Evolutionary conservation across 169 alveolate genomes (phyloP).

Genomic region (Ichthyophthirius multifiliis): DNA sequence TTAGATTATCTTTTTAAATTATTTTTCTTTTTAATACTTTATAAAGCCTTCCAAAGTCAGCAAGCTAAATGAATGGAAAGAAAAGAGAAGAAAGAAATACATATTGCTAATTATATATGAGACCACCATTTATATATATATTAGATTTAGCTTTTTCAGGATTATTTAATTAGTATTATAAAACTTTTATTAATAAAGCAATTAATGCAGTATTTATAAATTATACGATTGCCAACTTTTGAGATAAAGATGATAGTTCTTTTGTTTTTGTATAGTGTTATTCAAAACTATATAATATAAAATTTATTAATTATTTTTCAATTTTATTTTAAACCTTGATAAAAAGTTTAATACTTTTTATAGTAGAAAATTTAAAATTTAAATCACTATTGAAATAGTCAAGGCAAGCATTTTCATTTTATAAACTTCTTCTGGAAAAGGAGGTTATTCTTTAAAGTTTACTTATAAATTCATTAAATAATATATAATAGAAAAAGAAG

Average conservation of each 20-base stretch:
- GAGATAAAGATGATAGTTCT: not conserved
- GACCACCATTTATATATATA: not conserved
- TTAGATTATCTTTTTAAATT: not conserved
- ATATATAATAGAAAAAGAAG: not conserved
- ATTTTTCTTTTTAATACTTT: not conserved
- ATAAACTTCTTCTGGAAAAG: not conserved
- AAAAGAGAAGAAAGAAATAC: not conserved
- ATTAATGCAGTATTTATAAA: not conserved
- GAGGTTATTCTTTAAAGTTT: not conserved
- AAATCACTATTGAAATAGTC: not conserved
- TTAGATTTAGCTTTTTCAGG: not conserved
- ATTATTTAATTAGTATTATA: not conserved
- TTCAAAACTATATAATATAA: not conserved
- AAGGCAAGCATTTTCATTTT: not conserved
- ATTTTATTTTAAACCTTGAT: not conserved
- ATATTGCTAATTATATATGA: not conserved
- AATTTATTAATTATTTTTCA: not conserved
- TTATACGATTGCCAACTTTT: not conserved
- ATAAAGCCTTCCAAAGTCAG: not conserved
- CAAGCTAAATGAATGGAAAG: not conserved
- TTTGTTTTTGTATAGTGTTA: not conserved
- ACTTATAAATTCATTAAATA: not conserved
- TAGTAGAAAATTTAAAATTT: not conserved
- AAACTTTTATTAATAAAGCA: not conserved
- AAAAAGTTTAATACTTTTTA: not conserved